Evolutionary conservation across 225 moss, liverwort and hornwort species (phyloP).

Genomic region (Lunularia cruciata): DNA sequence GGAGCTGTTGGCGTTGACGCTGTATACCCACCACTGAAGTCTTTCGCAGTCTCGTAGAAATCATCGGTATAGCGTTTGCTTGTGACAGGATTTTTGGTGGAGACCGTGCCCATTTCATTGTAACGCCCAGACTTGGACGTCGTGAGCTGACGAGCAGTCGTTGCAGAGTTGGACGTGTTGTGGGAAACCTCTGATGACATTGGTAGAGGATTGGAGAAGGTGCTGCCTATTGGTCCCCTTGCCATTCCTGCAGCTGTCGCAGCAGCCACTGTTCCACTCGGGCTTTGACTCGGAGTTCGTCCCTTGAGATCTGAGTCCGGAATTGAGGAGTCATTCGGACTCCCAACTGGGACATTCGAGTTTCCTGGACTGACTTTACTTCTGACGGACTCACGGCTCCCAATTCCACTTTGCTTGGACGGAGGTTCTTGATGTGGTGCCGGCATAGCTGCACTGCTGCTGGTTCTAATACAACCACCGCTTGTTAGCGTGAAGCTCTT

Average conservation of each 20-base stretch:
- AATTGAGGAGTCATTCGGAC: background rate
- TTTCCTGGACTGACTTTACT: background rate
- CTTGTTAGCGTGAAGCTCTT: background rate
- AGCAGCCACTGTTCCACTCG: background rate
- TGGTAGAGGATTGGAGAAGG: background rate
- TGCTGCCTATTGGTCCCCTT: background rate
- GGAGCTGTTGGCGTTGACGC: background rate
- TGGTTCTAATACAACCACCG: no score
- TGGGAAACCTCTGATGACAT: background rate
- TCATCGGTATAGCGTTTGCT: background rate
- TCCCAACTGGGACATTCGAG: background rate
- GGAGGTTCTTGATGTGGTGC: background rate
- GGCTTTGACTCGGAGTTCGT: background rate
- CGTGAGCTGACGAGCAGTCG: background rate
- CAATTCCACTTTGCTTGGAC: background rate
- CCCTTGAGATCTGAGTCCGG: background rate
- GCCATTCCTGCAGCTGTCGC: no score
- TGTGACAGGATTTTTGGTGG: background rate
- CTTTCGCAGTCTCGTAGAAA: background rate
- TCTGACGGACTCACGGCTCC: background rate
- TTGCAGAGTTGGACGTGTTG: background rate
- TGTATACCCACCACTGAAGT: background rate
- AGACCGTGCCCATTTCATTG: background rate
- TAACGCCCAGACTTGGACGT: slow-evolving; percentile 17
- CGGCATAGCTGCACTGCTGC: background rate